phyloP scores from a whole-genome alignment of 2,329 filamentous ascomycete species.

The Aureobasidium musti region DNA sequence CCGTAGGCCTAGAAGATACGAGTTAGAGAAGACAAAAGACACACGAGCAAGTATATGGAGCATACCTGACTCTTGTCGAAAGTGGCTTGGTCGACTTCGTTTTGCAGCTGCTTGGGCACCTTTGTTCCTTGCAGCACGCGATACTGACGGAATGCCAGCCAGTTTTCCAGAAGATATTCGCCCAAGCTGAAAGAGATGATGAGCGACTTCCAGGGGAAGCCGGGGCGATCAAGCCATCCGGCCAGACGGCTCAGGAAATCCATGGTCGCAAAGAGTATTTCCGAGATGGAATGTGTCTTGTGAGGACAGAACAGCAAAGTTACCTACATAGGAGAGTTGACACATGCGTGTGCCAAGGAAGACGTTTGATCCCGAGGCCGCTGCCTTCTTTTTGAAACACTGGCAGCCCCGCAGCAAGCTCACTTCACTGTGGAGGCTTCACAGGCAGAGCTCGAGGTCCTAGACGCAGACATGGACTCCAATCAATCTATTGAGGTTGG shows the following conservation, averaged over 20 bases:
- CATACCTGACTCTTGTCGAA: constrained; percentile 86
- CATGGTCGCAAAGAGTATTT: constrained; percentile 34
- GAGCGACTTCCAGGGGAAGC: constrained; percentile 96
- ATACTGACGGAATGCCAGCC: constrained; percentile 89
- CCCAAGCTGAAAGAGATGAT: constrained; percentile 92
- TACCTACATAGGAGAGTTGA: neutral
- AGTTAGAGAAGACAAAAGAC: constrained; percentile 26
- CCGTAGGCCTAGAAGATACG: constrained; percentile 70
- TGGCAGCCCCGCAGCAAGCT: constrained; percentile 13
- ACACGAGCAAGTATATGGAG: constrained; percentile 33
- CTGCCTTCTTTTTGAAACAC: constrained; percentile 6
- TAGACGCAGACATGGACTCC: neutral
- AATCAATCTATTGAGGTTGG: constrained; percentile 11
- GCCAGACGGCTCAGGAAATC: constrained; percentile 64
- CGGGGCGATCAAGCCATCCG: constrained; percentile 81
- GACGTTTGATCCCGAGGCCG: constrained; percentile 6
- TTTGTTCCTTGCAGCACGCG: constrained; percentile 76
- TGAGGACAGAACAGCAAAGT: constrained; percentile 8
- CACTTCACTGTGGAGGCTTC: neutral
- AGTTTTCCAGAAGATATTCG: constrained; percentile 86
- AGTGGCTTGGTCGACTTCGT: constrained; percentile 84
- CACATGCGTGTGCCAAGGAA: constrained; percentile 22
- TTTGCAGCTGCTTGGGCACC: constrained; percentile 81
- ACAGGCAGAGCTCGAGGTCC: neutral
- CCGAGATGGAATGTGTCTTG: constrained; percentile 23